A percentile compares a stretch with the other conserved stretches of the same genome.
Conservation (phyloP, 148 eudicot species). For the Arbutus unedo region DNA sequence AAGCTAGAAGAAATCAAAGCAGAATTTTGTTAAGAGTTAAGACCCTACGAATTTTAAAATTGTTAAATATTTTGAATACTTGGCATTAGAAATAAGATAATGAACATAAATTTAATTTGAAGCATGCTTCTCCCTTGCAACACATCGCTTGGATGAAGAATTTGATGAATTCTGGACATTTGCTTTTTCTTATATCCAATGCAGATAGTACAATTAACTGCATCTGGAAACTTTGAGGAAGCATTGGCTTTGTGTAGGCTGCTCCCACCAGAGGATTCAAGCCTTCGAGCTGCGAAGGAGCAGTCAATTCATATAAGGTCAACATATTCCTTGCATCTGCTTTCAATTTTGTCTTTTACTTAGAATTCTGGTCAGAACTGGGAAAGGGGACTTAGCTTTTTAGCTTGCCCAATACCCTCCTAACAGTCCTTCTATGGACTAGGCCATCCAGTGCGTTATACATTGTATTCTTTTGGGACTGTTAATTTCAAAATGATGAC, state of each 20-base stretch:
- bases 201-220: conserved; percentile 98
- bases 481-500: background rate
- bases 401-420: too few species aligned
- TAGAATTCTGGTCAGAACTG: too few species aligned
- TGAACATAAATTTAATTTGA: background rate
- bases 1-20: background rate
- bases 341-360: background rate
- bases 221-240: conserved; percentile 97
- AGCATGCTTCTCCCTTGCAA: background rate
- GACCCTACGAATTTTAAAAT: background rate
- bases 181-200: conserved; percentile 6
- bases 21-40: background rate
- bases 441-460: too few species aligned
- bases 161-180: background rate
- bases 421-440: too few species aligned
- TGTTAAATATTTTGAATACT: background rate
- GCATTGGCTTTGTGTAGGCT: conserved; percentile 92
- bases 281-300: conserved; percentile 93
- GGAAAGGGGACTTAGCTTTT: too few species aligned
- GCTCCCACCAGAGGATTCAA: conserved; percentile 96
- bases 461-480: background rate
- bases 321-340: conserved; percentile 8
- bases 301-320: conserved; percentile 95
- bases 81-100: background rate
- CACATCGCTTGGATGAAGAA: background rate